phyloP scores from a whole-genome alignment of 352 stramenopile species.

The Albugo laibachii region DNA sequence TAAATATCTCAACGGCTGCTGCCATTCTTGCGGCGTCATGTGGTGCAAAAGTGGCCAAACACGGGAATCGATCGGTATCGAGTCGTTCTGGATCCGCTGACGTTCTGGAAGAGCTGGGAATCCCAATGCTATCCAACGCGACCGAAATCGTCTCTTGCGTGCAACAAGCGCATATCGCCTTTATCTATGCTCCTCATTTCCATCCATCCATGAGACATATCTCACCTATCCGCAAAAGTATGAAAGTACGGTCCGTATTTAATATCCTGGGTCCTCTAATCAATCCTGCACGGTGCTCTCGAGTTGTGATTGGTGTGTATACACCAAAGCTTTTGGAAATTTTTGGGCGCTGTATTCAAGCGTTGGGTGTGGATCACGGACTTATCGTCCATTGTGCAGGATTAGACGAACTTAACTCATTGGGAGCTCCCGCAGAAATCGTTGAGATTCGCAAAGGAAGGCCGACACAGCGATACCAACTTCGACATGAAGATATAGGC shows the following conservation, averaged over 20 bases:
- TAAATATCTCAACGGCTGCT: conserved; percentile 95
- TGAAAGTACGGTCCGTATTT: conserved; percentile 93
- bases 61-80: conserved; percentile 92
- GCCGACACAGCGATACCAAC: conserved; percentile 20
- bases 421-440: conserved; percentile 66
- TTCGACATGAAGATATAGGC: conserved; percentile 72
- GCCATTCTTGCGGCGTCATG: conserved; percentile 89
- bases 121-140: conserved; percentile 84
- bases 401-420: conserved; percentile 96
- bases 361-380: conserved; percentile 91
- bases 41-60: conserved; percentile 90
- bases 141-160: conserved; percentile 85
- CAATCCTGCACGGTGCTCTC: conserved; percentile 90
- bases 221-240: conserved; percentile 87
- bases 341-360: conserved; percentile 65
- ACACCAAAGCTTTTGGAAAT: conserved; percentile 80
- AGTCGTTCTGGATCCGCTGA: conserved; percentile 90
- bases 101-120: conserved; percentile 91
- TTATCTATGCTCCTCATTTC: conserved; percentile 96
- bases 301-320: conserved; percentile 97
- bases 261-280: conserved; percentile 97
- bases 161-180: conserved; percentile 83
- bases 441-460: conserved; percentile 38
- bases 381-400: conserved; percentile 96
- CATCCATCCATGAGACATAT: conserved; percentile 93